phyloP scores from a whole-genome alignment of 768 basidiomycete species.

The Phylloporus sp. region DNA sequence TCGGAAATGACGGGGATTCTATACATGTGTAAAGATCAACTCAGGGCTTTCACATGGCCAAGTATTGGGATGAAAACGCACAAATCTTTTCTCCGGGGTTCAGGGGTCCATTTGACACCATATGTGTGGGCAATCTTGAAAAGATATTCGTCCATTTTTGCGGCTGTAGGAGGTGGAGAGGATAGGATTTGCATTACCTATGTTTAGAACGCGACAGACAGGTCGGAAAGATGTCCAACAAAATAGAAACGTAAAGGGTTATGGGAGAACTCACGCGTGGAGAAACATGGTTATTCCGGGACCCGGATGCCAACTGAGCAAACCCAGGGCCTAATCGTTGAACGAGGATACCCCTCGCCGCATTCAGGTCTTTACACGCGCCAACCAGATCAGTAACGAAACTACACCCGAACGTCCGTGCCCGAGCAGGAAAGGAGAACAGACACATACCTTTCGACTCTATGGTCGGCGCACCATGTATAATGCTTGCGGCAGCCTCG shows the following conservation, averaged over 20 bases:
- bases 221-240: conserved; percentile 1
- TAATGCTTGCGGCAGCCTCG: conserved; percentile 69
- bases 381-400: not conserved
- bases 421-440: not conserved
- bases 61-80: conserved; percentile 28
- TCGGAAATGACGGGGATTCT: conserved; percentile 59
- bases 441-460: conserved; percentile 52
- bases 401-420: not conserved
- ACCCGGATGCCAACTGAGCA: conserved; percentile 45
- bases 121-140: conserved; percentile 49
- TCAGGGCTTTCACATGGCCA: not conserved
- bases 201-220: not conserved
- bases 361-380: conserved; percentile 47
- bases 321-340: conserved; percentile 58
- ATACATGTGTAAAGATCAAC: conserved; percentile 1
- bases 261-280: conserved; percentile 34
- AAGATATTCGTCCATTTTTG: conserved; percentile 54
- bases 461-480: conserved; percentile 54
- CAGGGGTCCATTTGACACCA: conserved; percentile 59
- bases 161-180: conserved; percentile 51
- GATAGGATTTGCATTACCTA: conserved; percentile 52
- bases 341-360: conserved; percentile 51
- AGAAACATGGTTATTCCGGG: conserved; percentile 54
- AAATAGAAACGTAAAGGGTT: not conserved
- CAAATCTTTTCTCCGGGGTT: conserved; percentile 60